A percentile compares a stretch with the other conserved stretches of the same genome.
phyloP scores from a whole-genome alignment of 2,329 filamentous ascomycete genomes.

The Lecanosticta acicola region DNA sequence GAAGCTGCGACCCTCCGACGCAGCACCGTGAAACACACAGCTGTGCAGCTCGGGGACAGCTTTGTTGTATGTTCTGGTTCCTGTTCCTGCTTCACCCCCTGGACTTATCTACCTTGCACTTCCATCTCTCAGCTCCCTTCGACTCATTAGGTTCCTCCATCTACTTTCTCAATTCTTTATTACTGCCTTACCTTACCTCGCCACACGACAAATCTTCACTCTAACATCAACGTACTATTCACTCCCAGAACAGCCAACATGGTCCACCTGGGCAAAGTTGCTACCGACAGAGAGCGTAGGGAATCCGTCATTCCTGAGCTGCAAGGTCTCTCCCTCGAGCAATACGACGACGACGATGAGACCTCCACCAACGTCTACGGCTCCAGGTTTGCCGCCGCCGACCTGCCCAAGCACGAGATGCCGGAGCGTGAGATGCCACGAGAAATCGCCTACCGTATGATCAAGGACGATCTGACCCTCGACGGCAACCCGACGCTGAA shows the following conservation, averaged over 20 bases:
- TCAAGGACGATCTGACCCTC: slow-evolving; percentile 85
- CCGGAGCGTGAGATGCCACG: slow-evolving; percentile 85
- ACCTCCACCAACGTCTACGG: slow-evolving; percentile 82
- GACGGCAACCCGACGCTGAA: slow-evolving; percentile 74
- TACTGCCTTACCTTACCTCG: no score
- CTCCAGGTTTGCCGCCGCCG: slow-evolving; percentile 71
- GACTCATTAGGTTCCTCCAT: no score
- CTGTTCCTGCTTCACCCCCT: no score
- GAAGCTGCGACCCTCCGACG: no score
- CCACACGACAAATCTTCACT: no score
- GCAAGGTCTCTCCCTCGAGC: slow-evolving; percentile 44
- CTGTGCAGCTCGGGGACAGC: no score
- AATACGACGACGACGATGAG: slow-evolving; percentile 44
- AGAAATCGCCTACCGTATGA: slow-evolving; percentile 92
- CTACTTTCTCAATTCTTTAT: no score
- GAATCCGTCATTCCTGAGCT: slow-evolving; percentile 41
- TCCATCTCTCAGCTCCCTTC: no score
- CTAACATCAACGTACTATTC: no score
- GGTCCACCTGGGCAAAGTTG: slow-evolving; percentile 33
- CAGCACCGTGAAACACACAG: no score
- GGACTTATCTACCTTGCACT: no score
- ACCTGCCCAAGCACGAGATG: slow-evolving; percentile 79
- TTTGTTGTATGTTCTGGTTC: no score
- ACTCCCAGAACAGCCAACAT: slow-evolving; percentile 20
- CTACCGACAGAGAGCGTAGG: slow-evolving; percentile 28